Evolutionary conservation across 1,284 basidiomycete genomes (phyloP), one percentile per base, ranked within the genome.

Genomic region (Microbotryomycetes sp.): DNA sequence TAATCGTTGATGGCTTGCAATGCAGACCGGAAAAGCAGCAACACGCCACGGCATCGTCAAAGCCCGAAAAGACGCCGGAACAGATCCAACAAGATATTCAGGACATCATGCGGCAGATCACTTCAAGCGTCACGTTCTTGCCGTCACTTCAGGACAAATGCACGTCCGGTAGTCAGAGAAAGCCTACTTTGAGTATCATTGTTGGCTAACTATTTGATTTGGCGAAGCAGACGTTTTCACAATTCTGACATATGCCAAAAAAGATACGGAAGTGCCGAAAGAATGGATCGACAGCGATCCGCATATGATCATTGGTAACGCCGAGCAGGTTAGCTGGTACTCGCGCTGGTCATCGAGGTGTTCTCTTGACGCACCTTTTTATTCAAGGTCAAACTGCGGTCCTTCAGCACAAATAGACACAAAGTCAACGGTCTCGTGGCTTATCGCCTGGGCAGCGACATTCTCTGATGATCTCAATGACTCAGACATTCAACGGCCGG

Each of bases 41-140:
- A 49, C 59, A 59, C 57, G 58, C 3, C 64, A 46, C n/a, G 55
- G 47, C 55, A 67, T 65, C 26, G 54, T 54, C 60, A 52, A 71
- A 66, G 60, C n/a, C 45, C 46, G 64, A 59, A 67, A 77, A 81
- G 74, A 81, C 81, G 24, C 92, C 97, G 72, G 82, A 91, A 31
- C 91, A 97, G 73, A 94, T 98, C 31, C 91, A 96, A 76, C 89
- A 88, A 29, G 94, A 99, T 81, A 98, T 98, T 69, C 86, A 94
- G 26, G 91, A 91, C 54, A 97, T 98, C 73, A 84, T 98, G 75
- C 96, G 97, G 78, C 96, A 99, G 77, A 98, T 99, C 73, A 92
- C 96, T 47, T 91, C 91, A 52, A 89, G 86, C 70, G 91, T 93
- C 67, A 97, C 94, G 16, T 97, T 97, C 77, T 79, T 98, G 57